A percentile compares a stretch with the other conserved stretches of the same genome.
Evolutionary conservation across 805 yeast genomes (phyloP).

Genomic region (Scheffersomyces lignosus): DNA sequence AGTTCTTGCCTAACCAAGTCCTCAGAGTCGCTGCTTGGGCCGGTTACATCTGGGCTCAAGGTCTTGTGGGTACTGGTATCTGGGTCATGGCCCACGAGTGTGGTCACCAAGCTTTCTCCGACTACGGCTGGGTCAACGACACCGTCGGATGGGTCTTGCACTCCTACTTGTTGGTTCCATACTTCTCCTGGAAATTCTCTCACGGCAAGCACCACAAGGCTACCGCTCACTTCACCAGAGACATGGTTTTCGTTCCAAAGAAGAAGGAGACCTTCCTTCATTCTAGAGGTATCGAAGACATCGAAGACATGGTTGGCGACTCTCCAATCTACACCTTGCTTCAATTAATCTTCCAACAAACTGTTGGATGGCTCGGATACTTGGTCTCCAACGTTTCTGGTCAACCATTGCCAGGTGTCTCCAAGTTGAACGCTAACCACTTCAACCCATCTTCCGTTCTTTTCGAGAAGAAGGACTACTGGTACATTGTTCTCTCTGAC

Average conservation of each 20-base stretch:
- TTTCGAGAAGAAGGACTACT: slow-evolving; percentile 53
- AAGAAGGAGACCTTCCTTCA: slow-evolving; percentile 48
- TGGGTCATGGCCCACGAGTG: slow-evolving; percentile 68
- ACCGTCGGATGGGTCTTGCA: slow-evolving; percentile 61
- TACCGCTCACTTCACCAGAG: slow-evolving; percentile 59
- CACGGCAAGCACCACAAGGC: slow-evolving; percentile 65
- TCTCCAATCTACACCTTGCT: slow-evolving; percentile 50
- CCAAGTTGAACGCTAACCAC: slow-evolving; percentile 47
- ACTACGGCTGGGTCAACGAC: slow-evolving; percentile 53
- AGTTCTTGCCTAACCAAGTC: slow-evolving; percentile 14
- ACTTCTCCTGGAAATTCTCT: slow-evolving; percentile 61
- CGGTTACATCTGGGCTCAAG: slow-evolving; percentile 38
- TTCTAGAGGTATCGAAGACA: slow-evolving; percentile 27
- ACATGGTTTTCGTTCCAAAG: slow-evolving; percentile 60
- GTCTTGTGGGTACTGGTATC: slow-evolving; percentile 56
- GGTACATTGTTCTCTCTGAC: slow-evolving; percentile 57
- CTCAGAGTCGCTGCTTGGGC: slow-evolving; percentile 44
- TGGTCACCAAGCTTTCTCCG: slow-evolving; percentile 64
- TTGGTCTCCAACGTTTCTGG: slow-evolving; percentile 53
- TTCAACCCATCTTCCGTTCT: slow-evolving; percentile 56
- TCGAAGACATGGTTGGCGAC: slow-evolving; percentile 53
- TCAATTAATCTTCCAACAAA: slow-evolving; percentile 51
- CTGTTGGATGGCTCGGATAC: slow-evolving; percentile 55
- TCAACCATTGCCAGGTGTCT: slow-evolving; percentile 43
- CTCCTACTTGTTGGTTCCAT: slow-evolving; percentile 57